Evolutionary conservation across 1,284 basidiomycete genomes (phyloP), one percentile per base, ranked within the genome.

Genomic region (Trichosporon ovoides): DNA sequence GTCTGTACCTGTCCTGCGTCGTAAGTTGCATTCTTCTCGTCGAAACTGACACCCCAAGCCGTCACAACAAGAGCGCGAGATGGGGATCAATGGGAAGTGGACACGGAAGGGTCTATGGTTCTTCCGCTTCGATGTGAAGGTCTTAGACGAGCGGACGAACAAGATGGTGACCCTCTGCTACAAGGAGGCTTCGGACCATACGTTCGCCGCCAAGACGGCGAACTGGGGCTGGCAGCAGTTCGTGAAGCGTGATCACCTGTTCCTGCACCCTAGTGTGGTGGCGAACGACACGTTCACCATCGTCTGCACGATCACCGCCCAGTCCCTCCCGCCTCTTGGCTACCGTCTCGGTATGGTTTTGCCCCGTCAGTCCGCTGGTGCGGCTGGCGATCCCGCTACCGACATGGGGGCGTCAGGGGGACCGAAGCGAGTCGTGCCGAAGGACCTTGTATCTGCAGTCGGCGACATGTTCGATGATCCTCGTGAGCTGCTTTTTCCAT

Each of bases 181-280:
- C 49, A 91, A 90, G 71, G 90, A 92, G 69, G 90, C 90, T 0
- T 82, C 85, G 53, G 87, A 91, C 64, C 90, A 91, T 71, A 84
- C 86, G 1, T 92, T 91, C 65, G 89, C 87, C 11, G 85, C 83
- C 73, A 88, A 88, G 78, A 89, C 87, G 4, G 85, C 86, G 40
- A 89, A 90, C 70, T 89, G 88, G 88, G 88, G 88, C 74, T 89
- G 87, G 87, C 86, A 81, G 58, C 77, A 68, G 69, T 93, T 92
- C 73, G 85, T 88, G 24, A 83, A 83, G 53, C 81, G 90, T 62
- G 88, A 91, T 59, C 73, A 77, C 16, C 83, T 91, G 10, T 92
- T 85, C 73, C 86, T 85, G 67, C 81, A 85, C 12, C 79, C 78
- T 19, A 68, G 78, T 2, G 84, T 87, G 24, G 82, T 82, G 59